Base-by-base conservation (phyloP, 2,329 filamentous ascomycete species). In the Seiridium cupressi region DNA sequence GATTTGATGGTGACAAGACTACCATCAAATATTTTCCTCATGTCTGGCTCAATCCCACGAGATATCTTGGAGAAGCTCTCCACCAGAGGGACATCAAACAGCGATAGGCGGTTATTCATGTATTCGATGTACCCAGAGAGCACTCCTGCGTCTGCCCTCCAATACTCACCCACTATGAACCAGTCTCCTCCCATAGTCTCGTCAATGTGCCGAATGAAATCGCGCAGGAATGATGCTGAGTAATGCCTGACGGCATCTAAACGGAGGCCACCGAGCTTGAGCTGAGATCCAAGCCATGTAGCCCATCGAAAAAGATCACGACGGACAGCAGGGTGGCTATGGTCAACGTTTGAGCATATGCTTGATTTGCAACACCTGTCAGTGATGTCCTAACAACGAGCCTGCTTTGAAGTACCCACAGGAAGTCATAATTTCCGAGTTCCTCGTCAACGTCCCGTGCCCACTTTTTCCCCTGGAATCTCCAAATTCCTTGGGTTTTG, bases 31-130 rank as follows among this genome's bases (percentile, higher is more conserved):
- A 48, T 4, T 5, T 9, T 4, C 13, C n/a, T 11, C 26, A 31
- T 31, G 26, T 31, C 11, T 48, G 46, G 13, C 9, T n/a, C 7
- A 18, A 31, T 9, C 13, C 26, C 11, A 18, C 4, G 31, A n/a
- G 49, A 51, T 10, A 13, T n/a, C 32, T 34, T 36, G 11, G 4
- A 51, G 18, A 36, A 89, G 66, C 85, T 89, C 70, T 88, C 84
- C 1, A 91, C 80, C 1, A 92, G 77, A 0, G 88, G 87, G 0
- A 85, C 82, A 70, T 92, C 89, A 68, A 89, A 92, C 26, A 90
- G 77, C 36, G 18, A 6, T 18, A 49, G 13, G n/a, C 47, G 47
- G 13, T 31, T 10, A 8, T 9, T 32, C 47, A 31, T 49, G 32
- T 31, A 31, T 11, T 49, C 13, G 18, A 49, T 10, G 18, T 49